A percentile compares a stretch with the other conserved stretches of the same genome.
Evolutionary conservation across 2,329 filamentous ascomycete species (phyloP).

Genomic region (Cercospora sp.): DNA sequence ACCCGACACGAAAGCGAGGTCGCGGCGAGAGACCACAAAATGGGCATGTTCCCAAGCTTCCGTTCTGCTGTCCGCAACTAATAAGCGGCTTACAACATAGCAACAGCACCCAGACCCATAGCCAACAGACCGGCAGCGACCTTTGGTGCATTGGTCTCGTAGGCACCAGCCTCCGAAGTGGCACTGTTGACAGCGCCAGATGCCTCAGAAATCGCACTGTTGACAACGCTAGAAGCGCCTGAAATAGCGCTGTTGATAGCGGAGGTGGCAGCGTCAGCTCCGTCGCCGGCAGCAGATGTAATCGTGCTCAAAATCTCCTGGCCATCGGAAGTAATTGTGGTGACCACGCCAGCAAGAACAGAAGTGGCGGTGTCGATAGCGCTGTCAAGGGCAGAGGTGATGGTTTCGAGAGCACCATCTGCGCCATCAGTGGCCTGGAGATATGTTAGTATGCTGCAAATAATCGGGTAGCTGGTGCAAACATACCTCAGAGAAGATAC

Average conservation of each 20-base stretch:
- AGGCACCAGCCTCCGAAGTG: slow-evolving; percentile 22
- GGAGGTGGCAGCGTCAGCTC: not conserved
- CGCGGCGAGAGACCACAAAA: not conserved
- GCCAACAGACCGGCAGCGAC: slow-evolving; percentile 35
- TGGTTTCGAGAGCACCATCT: slow-evolving; percentile 13
- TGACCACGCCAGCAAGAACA: slow-evolving; percentile 19
- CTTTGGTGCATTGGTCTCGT: slow-evolving; percentile 28
- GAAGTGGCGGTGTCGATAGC: slow-evolving; percentile 13
- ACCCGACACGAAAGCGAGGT: not conserved
- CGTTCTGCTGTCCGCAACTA: not conserved
- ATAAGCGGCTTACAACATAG: slow-evolving; percentile 26
- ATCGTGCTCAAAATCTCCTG: slow-evolving; percentile 27
- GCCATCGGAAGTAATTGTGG: slow-evolving; percentile 18
- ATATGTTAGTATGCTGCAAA: not conserved
- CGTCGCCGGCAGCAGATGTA: slow-evolving; percentile 16
- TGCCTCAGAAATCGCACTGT: slow-evolving; percentile 13
- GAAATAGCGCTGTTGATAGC: slow-evolving; percentile 22
- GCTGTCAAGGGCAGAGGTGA: slow-evolving; percentile 12
- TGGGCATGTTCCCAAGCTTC: not conserved
- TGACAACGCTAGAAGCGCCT: slow-evolving; percentile 15
- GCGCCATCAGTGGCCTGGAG: slow-evolving; percentile 18
- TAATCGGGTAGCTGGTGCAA: not conserved
- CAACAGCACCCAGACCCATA: slow-evolving; percentile 37
- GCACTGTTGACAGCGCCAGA: slow-evolving; percentile 11
- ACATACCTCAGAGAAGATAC: slow-evolving; percentile 11